Evolutionary conservation across 768 basidiomycete species (phyloP), one percentile per base, ranked within the genome.

Genomic region (Calocybe indica): DNA sequence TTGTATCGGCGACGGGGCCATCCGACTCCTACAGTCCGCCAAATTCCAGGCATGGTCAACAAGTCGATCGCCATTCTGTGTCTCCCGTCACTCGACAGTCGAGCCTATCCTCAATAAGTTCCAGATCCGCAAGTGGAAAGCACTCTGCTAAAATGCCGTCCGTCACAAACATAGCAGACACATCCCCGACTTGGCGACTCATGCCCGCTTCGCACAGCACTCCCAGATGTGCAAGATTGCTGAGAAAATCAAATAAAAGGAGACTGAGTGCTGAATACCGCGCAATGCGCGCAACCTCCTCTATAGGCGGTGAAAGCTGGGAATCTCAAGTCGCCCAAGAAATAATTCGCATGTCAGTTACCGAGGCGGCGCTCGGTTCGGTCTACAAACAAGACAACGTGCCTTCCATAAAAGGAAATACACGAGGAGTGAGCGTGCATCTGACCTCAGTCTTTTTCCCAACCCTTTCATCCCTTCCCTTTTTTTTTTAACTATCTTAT

Each of bases 231-330:
- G 52, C 56, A 41, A 56, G 63, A 46, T 60, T 63, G n/a, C 51
- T 58, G 34, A 69, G 68, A 52, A 68, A 62, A 50, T 60, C 54
- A 47, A 63, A 61, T 44, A 69, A 66, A 43, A 66, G 81, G 55
- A 70, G 80, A 39, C 63, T 66, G 39, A 83, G 81, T 54, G 80
- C 82, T 28, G 80, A 82, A 43, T 81, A 76, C 65, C 79, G 69
- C 41, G 69, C 79, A 12, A 58, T 69, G 45, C 74, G 76, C 55
- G 80, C 76, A 34, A 58, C 64, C 28, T 63, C 57, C 28, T 51
- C 59, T 28, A 54, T 58, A 12, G 46, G 61, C 33, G 52, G 68
- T 33, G 69, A 64, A 29, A 71, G 69, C 47, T 83, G 82, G 82
- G 77, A 79, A 47, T 77, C 78, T 4, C 70, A 75, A 46, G 76